phyloP scores from a whole-genome alignment of 768 basidiomycete genomes.

The Boletus vinaceobasis region DNA sequence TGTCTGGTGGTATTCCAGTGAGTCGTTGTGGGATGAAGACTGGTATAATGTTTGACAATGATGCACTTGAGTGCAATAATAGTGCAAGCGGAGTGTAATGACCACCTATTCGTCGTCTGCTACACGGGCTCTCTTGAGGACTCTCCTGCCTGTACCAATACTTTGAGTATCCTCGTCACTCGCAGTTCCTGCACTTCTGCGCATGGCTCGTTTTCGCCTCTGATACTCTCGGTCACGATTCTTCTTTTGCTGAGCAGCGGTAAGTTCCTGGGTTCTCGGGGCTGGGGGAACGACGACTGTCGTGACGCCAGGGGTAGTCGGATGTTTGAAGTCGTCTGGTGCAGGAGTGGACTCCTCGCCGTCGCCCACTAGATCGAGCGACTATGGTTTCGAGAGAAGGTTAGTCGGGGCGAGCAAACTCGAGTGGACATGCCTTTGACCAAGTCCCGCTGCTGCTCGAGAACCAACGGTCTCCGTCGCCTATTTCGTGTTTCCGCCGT shows the following conservation, averaged over 20 bases:
- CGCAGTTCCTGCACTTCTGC: slow-evolving; percentile 60
- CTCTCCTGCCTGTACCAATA: slow-evolving; percentile 48
- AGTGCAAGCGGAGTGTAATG: not conserved
- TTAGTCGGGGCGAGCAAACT: slow-evolving; percentile 3
- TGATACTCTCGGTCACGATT: slow-evolving; percentile 80
- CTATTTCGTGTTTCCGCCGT: slow-evolving; percentile 70
- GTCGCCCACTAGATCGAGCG: slow-evolving; percentile 71
- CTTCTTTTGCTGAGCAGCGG: slow-evolving; percentile 72
- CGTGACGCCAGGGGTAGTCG: slow-evolving; percentile 68
- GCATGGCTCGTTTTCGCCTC: slow-evolving; percentile 65
- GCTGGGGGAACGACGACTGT: slow-evolving; percentile 79
- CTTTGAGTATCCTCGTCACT: slow-evolving; percentile 68
- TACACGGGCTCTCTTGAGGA: slow-evolving; percentile 65
- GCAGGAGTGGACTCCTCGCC: slow-evolving; percentile 59
- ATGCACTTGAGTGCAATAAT: slow-evolving; percentile 7
- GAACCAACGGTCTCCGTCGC: slow-evolving; percentile 76
- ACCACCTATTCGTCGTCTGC: slow-evolving; percentile 58
- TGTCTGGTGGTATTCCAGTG: not conserved
- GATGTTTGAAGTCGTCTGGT: slow-evolving; percentile 64
- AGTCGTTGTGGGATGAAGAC: not conserved
- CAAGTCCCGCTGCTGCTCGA: slow-evolving; percentile 77
- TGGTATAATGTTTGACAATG: not conserved
- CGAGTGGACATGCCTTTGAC: slow-evolving; percentile 51
- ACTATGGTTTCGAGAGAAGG: slow-evolving; percentile 41
- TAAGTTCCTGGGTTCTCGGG: slow-evolving; percentile 61